These are phyloP conservation scores for Beauveria brongniartii DNA, from an alignment of 2,329 filamentous ascomycete genomes.

Conservation along the genomic window DNA sequence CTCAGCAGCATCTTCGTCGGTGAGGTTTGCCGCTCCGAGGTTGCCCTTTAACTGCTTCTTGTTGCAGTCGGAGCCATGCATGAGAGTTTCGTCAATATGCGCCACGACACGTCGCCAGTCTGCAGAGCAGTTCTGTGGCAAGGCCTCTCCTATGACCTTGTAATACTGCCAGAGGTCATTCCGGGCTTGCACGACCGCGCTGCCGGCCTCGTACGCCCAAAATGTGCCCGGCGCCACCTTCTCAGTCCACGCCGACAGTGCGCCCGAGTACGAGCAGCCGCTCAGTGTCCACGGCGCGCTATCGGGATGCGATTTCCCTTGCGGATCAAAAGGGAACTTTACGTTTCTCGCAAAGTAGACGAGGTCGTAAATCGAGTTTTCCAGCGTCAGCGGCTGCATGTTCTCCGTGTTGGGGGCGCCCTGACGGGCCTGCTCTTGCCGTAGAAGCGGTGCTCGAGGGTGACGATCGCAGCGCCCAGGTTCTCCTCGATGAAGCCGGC, in stretches of 20 bases:
- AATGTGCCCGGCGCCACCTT: conserved; percentile 66
- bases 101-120: conserved; percentile 47
- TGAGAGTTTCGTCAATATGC: conserved; percentile 39
- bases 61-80: conserved; percentile 23
- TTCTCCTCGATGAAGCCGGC: conserved; percentile 57
- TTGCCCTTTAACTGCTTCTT: conserved; percentile 33
- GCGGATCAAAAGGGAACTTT: conserved; percentile 57
- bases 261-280: conserved; percentile 72
- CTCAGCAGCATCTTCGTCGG: conserved; percentile 38
- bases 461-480: conserved; percentile 62
- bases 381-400: conserved; percentile 68
- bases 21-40: conserved; percentile 32
- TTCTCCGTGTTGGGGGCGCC: conserved; percentile 53
- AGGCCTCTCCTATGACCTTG: conserved; percentile 34
- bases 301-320: conserved; percentile 54
- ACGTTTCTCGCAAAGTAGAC: conserved; percentile 68
- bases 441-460: conserved; percentile 75
- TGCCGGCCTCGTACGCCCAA: conserved; percentile 68
- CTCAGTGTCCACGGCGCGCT: conserved; percentile 65
- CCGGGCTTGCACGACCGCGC: conserved; percentile 67
- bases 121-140: conserved; percentile 51
- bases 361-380: conserved; percentile 68
- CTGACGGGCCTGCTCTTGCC: conserved; percentile 59
- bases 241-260: conserved; percentile 64
- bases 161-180: conserved; percentile 60